Conservation (phyloP, 805 yeast species). For the Sugiyamaella chiloensis region DNA sequence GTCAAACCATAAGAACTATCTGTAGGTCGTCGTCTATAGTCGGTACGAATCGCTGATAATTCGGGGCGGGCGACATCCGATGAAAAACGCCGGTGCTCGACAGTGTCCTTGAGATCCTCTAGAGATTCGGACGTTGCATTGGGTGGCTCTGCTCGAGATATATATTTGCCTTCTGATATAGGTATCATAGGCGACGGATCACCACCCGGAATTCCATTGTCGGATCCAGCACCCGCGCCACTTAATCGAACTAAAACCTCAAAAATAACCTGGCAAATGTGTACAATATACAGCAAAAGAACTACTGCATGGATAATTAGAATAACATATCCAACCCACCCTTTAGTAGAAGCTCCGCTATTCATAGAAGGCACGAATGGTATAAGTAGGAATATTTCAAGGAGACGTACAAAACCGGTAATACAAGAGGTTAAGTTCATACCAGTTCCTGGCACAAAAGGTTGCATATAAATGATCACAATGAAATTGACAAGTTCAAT, state of each 20-base stretch:
- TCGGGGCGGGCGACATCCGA: constrained; percentile 2
- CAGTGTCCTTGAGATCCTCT: neutral
- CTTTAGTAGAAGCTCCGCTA: constrained; percentile 22
- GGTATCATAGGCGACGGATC: neutral
- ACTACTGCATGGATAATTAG: constrained; percentile 32
- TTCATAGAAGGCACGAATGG: constrained; percentile 28
- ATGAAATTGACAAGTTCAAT: constrained; percentile 27
- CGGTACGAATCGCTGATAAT: neutral
- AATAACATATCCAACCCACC: constrained; percentile 34
- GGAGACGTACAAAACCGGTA: constrained; percentile 23
- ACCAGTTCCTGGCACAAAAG: constrained; percentile 27
- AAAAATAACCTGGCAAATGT: constrained; percentile 27
- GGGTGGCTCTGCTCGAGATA: neutral
- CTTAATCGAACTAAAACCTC: constrained; percentile 24
- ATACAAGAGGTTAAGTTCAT: constrained; percentile 26
- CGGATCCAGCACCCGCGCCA: constrained; percentile 18
- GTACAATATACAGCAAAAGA: constrained; percentile 28
- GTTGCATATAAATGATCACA: constrained; percentile 24
- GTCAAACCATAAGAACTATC: neutral
- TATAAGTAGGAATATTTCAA: constrained; percentile 25
- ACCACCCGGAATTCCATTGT: neutral
- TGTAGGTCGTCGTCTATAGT: constrained; percentile 7
- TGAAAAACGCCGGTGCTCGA: neutral
- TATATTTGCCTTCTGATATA: neutral
- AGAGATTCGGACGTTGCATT: neutral